Evolutionary conservation across 805 yeast genomes (phyloP).

Genomic region (Suhomyces kilbournensis): DNA sequence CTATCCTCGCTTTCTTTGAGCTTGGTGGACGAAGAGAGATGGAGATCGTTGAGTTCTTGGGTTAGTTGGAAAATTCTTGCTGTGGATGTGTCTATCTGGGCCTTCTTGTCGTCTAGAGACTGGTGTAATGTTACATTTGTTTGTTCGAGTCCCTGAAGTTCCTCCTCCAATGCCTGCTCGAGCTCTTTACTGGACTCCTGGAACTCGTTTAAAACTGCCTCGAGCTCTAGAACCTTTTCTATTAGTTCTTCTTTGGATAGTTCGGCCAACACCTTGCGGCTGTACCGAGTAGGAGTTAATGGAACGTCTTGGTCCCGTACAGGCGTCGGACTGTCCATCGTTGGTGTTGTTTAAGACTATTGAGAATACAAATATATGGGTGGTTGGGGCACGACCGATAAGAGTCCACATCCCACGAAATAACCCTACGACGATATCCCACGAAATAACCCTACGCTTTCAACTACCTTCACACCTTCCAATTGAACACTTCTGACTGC

Average conservation of each 20-base stretch:
- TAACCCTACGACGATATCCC: no score
- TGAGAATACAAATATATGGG: not conserved
- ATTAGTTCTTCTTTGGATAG: constrained; percentile 19
- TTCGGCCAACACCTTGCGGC: constrained; percentile 6
- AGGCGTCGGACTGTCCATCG: constrained; percentile 13
- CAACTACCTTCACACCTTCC: no score
- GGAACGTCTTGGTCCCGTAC: constrained; percentile 6
- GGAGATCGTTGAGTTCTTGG: constrained; percentile 19
- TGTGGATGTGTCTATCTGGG: constrained; percentile 17
- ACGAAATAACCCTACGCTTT: no score
- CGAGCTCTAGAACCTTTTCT: constrained; percentile 34
- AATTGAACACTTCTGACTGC: no score
- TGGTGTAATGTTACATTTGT: constrained; percentile 17
- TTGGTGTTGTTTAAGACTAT: not conserved
- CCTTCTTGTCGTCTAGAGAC: constrained; percentile 16
- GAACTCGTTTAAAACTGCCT: constrained; percentile 38
- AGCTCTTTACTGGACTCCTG: constrained; percentile 44
- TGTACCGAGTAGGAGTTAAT: constrained; percentile 10
- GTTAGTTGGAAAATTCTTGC: constrained; percentile 12
- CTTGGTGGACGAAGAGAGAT: constrained; percentile 9
- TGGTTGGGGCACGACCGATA: not conserved
- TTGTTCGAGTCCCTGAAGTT: constrained; percentile 32
- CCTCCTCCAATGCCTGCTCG: constrained; percentile 45
- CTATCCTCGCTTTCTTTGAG: constrained; percentile 18
- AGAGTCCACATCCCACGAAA: no score